Base-by-base conservation (phyloP, 1,284 basidiomycete genomes). In the Veloporphyrellus conicus region DNA sequence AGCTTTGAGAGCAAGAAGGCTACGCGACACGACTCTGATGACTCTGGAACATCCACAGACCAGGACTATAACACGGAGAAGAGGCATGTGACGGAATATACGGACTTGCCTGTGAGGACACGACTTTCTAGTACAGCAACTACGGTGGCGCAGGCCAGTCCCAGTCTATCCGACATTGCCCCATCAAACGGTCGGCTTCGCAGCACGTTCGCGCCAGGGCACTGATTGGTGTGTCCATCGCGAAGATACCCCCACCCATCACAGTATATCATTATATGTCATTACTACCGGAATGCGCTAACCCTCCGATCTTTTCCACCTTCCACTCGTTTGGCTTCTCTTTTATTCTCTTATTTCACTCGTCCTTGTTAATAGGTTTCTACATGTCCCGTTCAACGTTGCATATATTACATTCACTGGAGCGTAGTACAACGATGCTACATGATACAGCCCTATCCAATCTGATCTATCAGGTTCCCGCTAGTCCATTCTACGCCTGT, bases 401-500 rank as follows among this genome's bases (percentile, higher is more conserved):
- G 47, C 50, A 63, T 54, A 64, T 62, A 62, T 55, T 54, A 59
- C 52, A 53, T 39, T 54, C 39, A 44, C 47, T 49, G 43, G 20
- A 44, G 23, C 31, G 50, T 51, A 54, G 58, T 65, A 59, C 53
- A 51, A 16, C 45, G 48, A 53, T 59, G 38, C 54, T 58, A 64
- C 50, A 54, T 31, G 53, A 53, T 50, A 53, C 55, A 54, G 33
- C 42, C 43, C 27, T 42, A 47, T 60, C 37, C 39, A 43, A 45
- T 48, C 40, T 20, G 5, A 46, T 52, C 50, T 54, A 60, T 52
- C 47, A 32, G 36, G 37, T 49, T 35, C 45, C 23, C 34, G 34
- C 54, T 60, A 70, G 60, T 89, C 85, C 80, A 88, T 87, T 56
- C 84, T 75, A 59, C 79, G 75, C 49, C 74, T 77, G 45, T 81